A percentile compares a stretch with the other conserved stretches of the same genome.
These are phyloP conservation scores for Boletus smithii DNA, from an alignment of 1,284 basidiomycete species.

Conservation along the genomic window DNA sequence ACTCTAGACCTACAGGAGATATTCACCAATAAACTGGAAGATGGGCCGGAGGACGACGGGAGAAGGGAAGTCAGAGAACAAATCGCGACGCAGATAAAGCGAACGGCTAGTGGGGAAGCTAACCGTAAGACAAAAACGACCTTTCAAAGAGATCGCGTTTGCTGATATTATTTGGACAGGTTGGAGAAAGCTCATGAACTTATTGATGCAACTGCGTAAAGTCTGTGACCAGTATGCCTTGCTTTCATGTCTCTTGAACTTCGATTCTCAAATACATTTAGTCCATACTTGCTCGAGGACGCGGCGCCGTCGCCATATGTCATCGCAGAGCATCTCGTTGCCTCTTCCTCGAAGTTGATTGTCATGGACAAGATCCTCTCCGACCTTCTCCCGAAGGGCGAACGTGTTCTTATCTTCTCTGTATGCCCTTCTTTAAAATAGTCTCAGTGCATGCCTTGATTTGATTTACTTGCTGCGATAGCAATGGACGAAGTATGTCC, in stretches of 20 bases:
- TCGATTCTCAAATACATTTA: slow-evolving; percentile 18
- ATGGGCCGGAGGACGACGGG: slow-evolving; percentile 34
- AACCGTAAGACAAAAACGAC: slow-evolving; percentile 29
- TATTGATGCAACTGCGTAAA: slow-evolving; percentile 56
- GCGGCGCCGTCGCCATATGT: slow-evolving; percentile 50
- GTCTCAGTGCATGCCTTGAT: neutral
- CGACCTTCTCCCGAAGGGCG: slow-evolving; percentile 74
- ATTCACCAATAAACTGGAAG: slow-evolving; percentile 39
- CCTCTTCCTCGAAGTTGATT: slow-evolving; percentile 68
- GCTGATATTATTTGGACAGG: slow-evolving; percentile 30
- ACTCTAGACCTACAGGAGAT: slow-evolving; percentile 46
- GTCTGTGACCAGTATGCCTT: slow-evolving; percentile 52
- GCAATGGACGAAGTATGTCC: slow-evolving; percentile 52
- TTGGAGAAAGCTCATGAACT: slow-evolving; percentile 56
- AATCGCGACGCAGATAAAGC: slow-evolving; percentile 37
- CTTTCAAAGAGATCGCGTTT: neutral
- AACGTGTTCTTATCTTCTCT: slow-evolving; percentile 82
- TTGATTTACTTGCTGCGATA: slow-evolving; percentile 22
- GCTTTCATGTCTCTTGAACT: neutral
- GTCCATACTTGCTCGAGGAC: slow-evolving; percentile 52
- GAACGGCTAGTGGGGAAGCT: slow-evolving; percentile 29
- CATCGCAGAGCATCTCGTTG: slow-evolving; percentile 55
- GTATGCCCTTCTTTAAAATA: slow-evolving; percentile 42
- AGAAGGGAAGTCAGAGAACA: slow-evolving; percentile 41
- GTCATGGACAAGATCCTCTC: slow-evolving; percentile 76